Evolutionary conservation across 1,284 basidiomycete genomes (phyloP), one percentile per base, ranked within the genome.

Genomic region (Papiliotrema flavescens): DNA sequence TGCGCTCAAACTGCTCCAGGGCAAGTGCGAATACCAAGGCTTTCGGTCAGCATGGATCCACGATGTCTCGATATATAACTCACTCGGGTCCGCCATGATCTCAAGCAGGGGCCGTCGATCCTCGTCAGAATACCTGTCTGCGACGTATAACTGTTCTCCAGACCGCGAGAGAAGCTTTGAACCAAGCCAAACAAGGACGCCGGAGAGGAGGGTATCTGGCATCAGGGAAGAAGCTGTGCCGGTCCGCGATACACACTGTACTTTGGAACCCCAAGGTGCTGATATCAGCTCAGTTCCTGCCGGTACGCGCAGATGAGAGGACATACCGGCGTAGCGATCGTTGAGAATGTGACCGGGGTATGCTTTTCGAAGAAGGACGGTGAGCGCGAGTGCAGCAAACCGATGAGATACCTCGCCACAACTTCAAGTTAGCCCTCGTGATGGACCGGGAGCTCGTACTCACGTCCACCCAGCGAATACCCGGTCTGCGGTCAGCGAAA

Each of bases 31-130:
- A 97, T 34, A 88, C 78, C 17, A 82, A 81, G 23, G 85, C 88
- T 86, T 49, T 40, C 20, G 52, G 37, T 19, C 28, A 26, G 47
- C 26, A 23, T 14, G 23, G 6, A n/a, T 11, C n/a, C n/a, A 17
- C 11, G 17, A 5, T 40, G 22, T 32, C 17, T 22, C 3, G 5
- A 7, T 20, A 36, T n/a, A n/a, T 19, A 13, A 73, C 83, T 62
- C 64, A 87, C 89, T 80, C 61, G 88, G 87, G 75, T 94, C 90
- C 2, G 88, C 86, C 85, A 95, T 89, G 55, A 92, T 83, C 56
- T 90, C 85, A 20, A 94, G 71, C 5, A 95, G 72, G 2, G 89
- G 84, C 49, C 86, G 79, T 2, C 85, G 86, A 52, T 80, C 69
- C 32, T 69, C 81, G 1, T 80, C 79, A 0, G 84, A 83, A 82